Evolutionary conservation across 768 basidiomycete genomes (phyloP), one percentile per base, ranked within the genome.

Genomic region (Auricularia cornea): DNA sequence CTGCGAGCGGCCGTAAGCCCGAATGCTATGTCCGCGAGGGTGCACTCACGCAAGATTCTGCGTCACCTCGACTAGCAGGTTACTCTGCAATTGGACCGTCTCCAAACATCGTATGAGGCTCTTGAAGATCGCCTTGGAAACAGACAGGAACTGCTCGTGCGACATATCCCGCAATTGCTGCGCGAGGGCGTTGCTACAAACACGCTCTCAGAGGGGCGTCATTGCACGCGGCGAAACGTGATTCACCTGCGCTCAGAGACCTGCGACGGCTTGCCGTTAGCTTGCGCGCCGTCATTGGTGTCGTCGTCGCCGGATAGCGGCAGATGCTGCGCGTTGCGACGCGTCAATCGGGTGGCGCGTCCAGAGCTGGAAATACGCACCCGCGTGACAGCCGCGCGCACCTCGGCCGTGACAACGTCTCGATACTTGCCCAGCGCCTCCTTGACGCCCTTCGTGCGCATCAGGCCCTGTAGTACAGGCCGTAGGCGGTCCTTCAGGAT

Each of bases 381-480:
- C 75, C 79, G 78, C 71, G 81, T 84, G 32, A 89, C 73, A 30
- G 84, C 75, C 1, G 76, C 77, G 63, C 78, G 79, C 32, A 93
- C 76, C 65, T 89, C 87, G 16, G 72, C 74, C 64, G 90, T 73
- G 20, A 85, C 87, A 3, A 84, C 81, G 41, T 88, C 84, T 65
- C 88, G 77, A 89, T 91, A 94, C 18, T 84, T 82, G 12, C 82
- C 67, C 31, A 84, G 77, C 1, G 84, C 87, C 65, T 89, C 88
- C 60, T 84, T 84, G 48, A 93, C 71, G 3, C 87, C 89, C 51
- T 80, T 83, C 1, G 90, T 90, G 64, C 90, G 80, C 28, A 86
- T 74, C 59, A 98, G 80, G n/a, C 91, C 92, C 33, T 86, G 81
- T 30, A 97, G 71, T 54, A 95, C 70, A 2, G 93, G 93, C 30